Conservation (phyloP, 1,139 yeast genomes). For the Blastobotrys serpentis region DNA sequence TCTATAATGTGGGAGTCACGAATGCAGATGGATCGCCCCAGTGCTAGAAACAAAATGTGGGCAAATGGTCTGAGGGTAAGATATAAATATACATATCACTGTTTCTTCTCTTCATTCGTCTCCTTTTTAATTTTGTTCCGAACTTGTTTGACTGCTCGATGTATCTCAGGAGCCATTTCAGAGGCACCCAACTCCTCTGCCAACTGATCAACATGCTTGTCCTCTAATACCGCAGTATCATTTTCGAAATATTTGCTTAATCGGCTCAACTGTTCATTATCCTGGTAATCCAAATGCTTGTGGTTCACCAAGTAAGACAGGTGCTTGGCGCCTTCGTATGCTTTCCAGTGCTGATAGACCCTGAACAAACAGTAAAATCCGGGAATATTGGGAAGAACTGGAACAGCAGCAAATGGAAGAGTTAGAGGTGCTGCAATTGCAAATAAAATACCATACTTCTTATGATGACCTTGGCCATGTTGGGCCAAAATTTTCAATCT, state of each 20-base stretch:
- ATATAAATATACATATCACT: too few relatives aligned
- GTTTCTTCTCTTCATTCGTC: too few relatives aligned
- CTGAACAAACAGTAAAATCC: slow-evolving; percentile 85
- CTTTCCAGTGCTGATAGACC: slow-evolving; percentile 80
- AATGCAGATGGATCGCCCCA: too few relatives aligned
- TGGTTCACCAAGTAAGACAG: slow-evolving; percentile 50
- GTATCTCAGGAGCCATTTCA: slow-evolving; percentile 31
- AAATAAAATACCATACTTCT: slow-evolving; percentile 47
- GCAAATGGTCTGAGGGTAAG: too few relatives aligned
- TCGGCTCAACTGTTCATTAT: slow-evolving; percentile 23
- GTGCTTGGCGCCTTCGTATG: slow-evolving; percentile 72
- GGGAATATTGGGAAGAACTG: slow-evolving; percentile 93
- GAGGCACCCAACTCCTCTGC: slow-evolving; percentile 27
- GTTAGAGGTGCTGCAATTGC: slow-evolving; percentile 71
- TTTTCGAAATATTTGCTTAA: slow-evolving; percentile 17
- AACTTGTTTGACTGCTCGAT: slow-evolving; percentile 32
- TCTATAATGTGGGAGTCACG: too few relatives aligned
- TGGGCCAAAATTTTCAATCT: slow-evolving; percentile 37
- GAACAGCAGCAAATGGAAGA: slow-evolving; percentile 75
- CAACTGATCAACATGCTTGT: slow-evolving; percentile 28
- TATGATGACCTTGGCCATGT: slow-evolving; percentile 45
- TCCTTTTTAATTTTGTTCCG: slow-evolving; percentile 16
- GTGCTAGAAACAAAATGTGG: too few relatives aligned
- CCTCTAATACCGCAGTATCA: slow-evolving; percentile 24
- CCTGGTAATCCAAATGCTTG: slow-evolving; percentile 27